Evolutionary conservation across 116 monocot genomes (phyloP).

Genomic region (Cymodocea nodosa): DNA sequence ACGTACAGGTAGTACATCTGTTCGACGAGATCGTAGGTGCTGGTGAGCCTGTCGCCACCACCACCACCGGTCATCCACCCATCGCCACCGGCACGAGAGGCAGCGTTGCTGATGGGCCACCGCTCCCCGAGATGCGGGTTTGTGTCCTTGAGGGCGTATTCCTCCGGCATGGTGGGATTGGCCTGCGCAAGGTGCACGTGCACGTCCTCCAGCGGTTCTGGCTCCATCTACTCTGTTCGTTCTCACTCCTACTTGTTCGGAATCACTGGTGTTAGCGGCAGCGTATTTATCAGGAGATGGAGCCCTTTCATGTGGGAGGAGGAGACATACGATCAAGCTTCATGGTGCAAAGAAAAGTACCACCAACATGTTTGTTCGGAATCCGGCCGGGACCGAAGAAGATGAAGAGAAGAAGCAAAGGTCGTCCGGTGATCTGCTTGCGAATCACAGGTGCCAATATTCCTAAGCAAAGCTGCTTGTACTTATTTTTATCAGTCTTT

Average conservation of each 20-base stretch:
- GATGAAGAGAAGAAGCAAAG: neutral
- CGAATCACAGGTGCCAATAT: too few species aligned
- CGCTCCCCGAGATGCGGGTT: constrained; percentile 37
- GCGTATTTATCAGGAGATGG: neutral
- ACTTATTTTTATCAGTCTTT: too few species aligned
- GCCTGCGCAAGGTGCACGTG: constrained; percentile 6
- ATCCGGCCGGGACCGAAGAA: neutral
- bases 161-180: constrained; percentile 20
- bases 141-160: constrained; percentile 47
- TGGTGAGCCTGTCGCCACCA: constrained; percentile 28
- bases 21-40: constrained; percentile 87
- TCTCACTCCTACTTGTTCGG: neutral
- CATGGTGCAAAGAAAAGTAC: constrained; percentile 2
- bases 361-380: neutral
- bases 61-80: constrained; percentile 7
- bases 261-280: neutral
- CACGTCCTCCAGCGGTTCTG: neutral
- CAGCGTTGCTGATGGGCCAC: constrained; percentile 21
- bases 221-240: neutral
- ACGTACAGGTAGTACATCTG: constrained; percentile 76
- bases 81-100: neutral
- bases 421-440: neutral
- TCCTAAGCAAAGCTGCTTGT: too few species aligned
- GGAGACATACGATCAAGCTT: neutral
- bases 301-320: neutral